Percentiles rank a stretch among this genome's conserved stretches.
Conservation (phyloP, 2,329 filamentous ascomycete genomes). For the Amauroascus verrucosus region DNA sequence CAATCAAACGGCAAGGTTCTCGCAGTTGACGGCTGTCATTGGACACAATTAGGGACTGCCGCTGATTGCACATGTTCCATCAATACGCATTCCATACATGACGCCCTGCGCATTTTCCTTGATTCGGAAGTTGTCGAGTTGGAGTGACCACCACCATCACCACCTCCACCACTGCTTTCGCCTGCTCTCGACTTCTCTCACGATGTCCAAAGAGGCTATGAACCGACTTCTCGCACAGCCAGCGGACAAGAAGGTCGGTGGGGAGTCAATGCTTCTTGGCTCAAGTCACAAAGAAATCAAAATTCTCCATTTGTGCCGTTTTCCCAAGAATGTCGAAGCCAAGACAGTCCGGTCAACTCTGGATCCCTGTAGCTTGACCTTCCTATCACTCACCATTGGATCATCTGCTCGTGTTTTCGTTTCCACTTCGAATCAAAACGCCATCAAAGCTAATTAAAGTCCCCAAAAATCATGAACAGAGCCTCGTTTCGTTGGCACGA, state of each 20-base stretch:
- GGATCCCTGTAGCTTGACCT: not conserved
- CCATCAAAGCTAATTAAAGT: not conserved
- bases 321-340: not conserved
- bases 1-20: not conserved
- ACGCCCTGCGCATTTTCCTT: too few species aligned
- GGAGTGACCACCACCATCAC: too few species aligned
- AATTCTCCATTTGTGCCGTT: not conserved
- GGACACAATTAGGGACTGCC: not conserved
- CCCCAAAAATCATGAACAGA: not conserved
- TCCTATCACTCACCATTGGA: not conserved
- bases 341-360: not conserved
- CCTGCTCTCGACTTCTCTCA: too few species aligned
- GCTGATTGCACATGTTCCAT: too few species aligned
- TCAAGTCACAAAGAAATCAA: too few species aligned
- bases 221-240: too few species aligned
- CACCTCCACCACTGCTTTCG: too few species aligned
- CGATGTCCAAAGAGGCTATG: too few species aligned
- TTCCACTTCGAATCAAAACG: not conserved
- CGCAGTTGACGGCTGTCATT: not conserved
- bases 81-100: too few species aligned
- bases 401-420: slow-evolving; percentile 1
- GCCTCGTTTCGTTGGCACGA: slow-evolving; percentile 7
- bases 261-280: too few species aligned
- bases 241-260: too few species aligned
- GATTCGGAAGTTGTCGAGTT: too few species aligned